Conservation (phyloP, 2,329 filamentous ascomycete species). For the Leptodontidium sp. region DNA sequence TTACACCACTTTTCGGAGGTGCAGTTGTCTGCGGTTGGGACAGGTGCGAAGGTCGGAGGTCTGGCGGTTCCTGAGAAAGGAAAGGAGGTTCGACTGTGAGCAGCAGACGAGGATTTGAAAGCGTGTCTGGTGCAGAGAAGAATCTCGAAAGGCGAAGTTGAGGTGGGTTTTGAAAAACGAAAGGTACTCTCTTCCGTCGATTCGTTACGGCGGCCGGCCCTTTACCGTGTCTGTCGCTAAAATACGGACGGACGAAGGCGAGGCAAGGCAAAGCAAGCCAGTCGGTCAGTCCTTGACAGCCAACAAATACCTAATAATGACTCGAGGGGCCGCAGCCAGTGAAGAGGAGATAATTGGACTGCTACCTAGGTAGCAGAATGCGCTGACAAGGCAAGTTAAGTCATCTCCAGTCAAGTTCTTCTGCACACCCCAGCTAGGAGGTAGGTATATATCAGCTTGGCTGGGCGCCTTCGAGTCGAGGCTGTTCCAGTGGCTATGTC, state of each 20-base stretch:
- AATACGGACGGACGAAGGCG: slow-evolving; percentile 9
- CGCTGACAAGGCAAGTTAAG: background rate
- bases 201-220: slow-evolving; percentile 3
- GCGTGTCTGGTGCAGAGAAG: slow-evolving; percentile 4
- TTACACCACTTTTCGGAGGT: slow-evolving; percentile 6
- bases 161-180: background rate
- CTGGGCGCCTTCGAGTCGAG: slow-evolving; percentile 1
- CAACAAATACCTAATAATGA: slow-evolving; percentile 12
- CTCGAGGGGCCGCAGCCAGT: slow-evolving; percentile 3
- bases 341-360: background rate
- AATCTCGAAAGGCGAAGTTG: background rate
- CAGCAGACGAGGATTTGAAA: background rate
- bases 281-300: slow-evolving; percentile 13
- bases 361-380: background rate
- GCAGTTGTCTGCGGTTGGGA: background rate
- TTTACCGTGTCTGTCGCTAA: slow-evolving; percentile 10
- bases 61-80: background rate
- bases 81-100: background rate
- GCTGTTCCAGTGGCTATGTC: slow-evolving; percentile 10
- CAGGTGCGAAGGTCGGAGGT: background rate
- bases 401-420: too few species aligned
- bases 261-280: background rate
- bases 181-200: background rate
- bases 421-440: too few species aligned
- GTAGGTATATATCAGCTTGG: slow-evolving; percentile 6